phyloP scores from a whole-genome alignment of 1,284 basidiomycete species.

The Heterobasidion irregulare region DNA sequence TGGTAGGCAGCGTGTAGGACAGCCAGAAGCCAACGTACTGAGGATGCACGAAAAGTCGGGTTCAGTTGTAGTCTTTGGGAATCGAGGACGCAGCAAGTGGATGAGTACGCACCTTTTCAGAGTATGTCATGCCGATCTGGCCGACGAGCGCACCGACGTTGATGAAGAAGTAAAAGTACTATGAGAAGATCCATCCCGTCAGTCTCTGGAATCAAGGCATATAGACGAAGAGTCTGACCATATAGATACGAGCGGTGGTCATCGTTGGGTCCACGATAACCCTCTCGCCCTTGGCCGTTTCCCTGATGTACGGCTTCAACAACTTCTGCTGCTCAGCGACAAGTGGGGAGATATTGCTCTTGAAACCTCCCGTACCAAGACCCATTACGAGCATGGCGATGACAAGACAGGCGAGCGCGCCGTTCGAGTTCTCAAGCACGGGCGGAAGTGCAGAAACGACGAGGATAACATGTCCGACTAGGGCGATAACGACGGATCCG shows the following conservation, averaged over 20 bases:
- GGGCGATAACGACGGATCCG: slow-evolving; percentile 43
- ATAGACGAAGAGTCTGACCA: slow-evolving; percentile 31
- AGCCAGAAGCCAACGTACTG: slow-evolving; percentile 68
- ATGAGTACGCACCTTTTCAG: slow-evolving; percentile 47
- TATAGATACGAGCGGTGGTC: slow-evolving; percentile 67
- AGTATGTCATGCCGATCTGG: slow-evolving; percentile 64
- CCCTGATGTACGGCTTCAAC: slow-evolving; percentile 46
- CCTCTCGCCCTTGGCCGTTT: slow-evolving; percentile 55
- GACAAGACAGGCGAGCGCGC: slow-evolving; percentile 54
- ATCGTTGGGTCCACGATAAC: slow-evolving; percentile 77
- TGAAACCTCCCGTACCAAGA: slow-evolving; percentile 70
- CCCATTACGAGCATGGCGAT: slow-evolving; percentile 64
- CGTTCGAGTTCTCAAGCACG: slow-evolving; percentile 50
- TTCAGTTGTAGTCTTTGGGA: neutral
- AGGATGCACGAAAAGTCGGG: neutral
- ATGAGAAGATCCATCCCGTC: neutral
- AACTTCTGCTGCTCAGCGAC: slow-evolving; percentile 71
- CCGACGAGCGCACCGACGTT: slow-evolving; percentile 72
- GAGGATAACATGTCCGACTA: slow-evolving; percentile 69
- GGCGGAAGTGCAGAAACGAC: slow-evolving; percentile 66
- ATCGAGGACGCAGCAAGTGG: neutral
- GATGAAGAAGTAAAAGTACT: slow-evolving; percentile 77
- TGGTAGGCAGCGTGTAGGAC: slow-evolving; percentile 61
- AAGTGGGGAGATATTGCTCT: slow-evolving; percentile 72
- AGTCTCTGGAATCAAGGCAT: neutral